Conservation (phyloP, 176 grass and related monocot species). For the Miscanthus lutarioriparius region DNA sequence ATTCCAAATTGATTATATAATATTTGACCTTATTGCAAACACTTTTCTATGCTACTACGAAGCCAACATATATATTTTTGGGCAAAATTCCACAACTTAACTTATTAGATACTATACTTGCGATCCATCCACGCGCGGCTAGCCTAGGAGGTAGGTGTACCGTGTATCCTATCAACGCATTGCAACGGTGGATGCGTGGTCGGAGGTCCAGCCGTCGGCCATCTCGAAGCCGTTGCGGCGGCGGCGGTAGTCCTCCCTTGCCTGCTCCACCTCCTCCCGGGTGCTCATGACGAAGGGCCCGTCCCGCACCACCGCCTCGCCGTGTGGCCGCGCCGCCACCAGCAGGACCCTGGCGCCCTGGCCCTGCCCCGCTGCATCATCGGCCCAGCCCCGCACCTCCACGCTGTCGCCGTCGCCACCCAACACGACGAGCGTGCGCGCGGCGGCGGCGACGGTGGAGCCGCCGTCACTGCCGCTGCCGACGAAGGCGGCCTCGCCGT, state of each 20-base stretch:
- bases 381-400: conserved; percentile 9
- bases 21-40: too few relatives aligned
- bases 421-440: conserved; percentile 61
- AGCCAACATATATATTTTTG: background rate
- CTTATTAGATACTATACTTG: too few relatives aligned
- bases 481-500: conserved; percentile 59
- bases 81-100: background rate
- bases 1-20: too few relatives aligned
- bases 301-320: conserved; percentile 57
- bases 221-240: conserved; percentile 76
- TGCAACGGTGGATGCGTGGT: background rate
- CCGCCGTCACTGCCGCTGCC: background rate
- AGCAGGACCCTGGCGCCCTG: conserved; percentile 45
- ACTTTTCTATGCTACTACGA: too few relatives aligned
- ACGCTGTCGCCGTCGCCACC: conserved; percentile 44
- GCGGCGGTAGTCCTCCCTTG: conserved; percentile 58
- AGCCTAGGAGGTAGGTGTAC: background rate
- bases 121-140: background rate
- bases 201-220: conserved; percentile 56
- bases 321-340: conserved; percentile 60
- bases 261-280: conserved; percentile 59
- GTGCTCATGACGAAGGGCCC: conserved; percentile 89
- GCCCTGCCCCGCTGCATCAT: background rate
- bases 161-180: background rate
- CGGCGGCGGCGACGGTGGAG: background rate